These are phyloP conservation scores for Blastocystis sp. DNA, from an alignment of 352 stramenopile species.

Conservation along the genomic window DNA sequence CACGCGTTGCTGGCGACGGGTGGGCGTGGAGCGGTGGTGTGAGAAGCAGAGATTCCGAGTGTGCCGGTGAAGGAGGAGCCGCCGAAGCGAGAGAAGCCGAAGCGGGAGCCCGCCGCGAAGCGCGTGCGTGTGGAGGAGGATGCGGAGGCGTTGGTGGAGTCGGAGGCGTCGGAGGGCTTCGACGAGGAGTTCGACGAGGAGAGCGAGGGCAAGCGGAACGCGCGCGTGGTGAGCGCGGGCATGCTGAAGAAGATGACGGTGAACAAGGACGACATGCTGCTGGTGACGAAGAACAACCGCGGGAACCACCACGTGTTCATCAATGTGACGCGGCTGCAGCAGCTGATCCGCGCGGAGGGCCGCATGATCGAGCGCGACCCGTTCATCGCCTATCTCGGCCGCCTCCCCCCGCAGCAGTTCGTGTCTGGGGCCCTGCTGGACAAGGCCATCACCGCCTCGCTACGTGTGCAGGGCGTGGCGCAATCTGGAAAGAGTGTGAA, in stretches of 20 bases:
- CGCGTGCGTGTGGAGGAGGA: neutral
- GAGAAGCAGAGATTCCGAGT: neutral
- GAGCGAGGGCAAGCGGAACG: neutral
- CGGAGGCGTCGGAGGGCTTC: neutral
- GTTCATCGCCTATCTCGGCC: conserved; percentile 15
- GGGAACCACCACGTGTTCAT: conserved; percentile 34
- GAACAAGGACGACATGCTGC: conserved; percentile 29
- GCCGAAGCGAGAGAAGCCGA: neutral
- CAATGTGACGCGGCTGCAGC: conserved; percentile 51
- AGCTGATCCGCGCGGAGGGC: conserved; percentile 27
- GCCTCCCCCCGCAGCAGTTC: conserved; percentile 15
- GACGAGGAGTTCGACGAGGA: conserved; percentile 19
- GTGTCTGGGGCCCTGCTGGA: conserved; percentile 11
- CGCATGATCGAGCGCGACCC: conserved; percentile 30
- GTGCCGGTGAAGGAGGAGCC: neutral
- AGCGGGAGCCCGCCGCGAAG: neutral
- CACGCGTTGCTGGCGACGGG: neutral
- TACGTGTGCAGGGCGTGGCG: neutral
- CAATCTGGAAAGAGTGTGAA: neutral
- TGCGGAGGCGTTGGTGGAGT: neutral
- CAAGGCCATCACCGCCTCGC: neutral
- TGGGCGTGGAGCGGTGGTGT: neutral
- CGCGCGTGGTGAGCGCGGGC: neutral
- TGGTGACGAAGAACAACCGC: neutral
- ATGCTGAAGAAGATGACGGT: conserved; percentile 24